phyloP scores from a whole-genome alignment of 176 grass and related monocot species.

The Alopecurus myosuroides region DNA sequence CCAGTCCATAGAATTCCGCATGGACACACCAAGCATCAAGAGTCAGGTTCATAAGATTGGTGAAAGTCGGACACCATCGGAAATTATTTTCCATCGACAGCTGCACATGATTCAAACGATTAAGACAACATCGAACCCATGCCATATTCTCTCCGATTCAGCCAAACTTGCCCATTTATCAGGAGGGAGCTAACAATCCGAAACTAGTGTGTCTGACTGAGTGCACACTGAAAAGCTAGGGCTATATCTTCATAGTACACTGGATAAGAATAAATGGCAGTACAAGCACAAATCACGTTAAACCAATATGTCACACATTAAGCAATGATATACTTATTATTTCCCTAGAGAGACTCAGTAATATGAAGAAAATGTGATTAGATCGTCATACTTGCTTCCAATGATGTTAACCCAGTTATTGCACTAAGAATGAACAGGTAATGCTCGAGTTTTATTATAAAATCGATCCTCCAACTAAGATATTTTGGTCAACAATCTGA shows the following conservation, averaged over 20 bases:
- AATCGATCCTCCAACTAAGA: neutral
- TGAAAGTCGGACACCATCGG: conserved; percentile 1
- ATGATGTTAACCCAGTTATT: neutral
- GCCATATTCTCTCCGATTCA: neutral
- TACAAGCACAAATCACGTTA: neutral
- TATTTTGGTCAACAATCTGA: neutral
- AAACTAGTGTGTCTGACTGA: neutral
- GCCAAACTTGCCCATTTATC: neutral
- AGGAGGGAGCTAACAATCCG: neutral
- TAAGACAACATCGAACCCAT: neutral
- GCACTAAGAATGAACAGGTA: neutral
- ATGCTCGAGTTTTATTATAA: neutral
- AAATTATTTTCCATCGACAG: neutral
- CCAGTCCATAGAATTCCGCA: neutral
- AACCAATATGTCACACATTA: neutral
- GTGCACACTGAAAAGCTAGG: neutral
- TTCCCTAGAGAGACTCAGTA: neutral
- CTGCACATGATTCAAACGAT: neutral
- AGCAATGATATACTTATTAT: neutral
- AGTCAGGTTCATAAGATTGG: conserved; percentile 27
- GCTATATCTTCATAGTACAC: neutral
- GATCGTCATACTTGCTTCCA: neutral
- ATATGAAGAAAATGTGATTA: neutral
- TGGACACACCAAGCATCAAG: neutral
- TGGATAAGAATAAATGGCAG: neutral